Conservation (phyloP, 2,329 filamentous ascomycete genomes). For the Pseudodiploospora longispora region DNA sequence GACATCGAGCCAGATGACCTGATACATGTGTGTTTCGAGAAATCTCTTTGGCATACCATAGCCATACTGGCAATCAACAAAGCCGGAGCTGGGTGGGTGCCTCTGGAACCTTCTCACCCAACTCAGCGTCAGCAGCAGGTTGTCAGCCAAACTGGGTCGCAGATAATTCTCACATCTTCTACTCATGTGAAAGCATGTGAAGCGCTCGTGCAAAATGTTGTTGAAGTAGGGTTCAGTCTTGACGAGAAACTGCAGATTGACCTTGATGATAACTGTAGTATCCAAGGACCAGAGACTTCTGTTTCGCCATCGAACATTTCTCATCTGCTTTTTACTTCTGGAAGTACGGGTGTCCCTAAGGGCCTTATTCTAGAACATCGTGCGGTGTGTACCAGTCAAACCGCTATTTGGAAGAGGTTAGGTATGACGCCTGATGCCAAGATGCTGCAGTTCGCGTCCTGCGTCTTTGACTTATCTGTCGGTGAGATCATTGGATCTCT, state of each 20-base stretch:
- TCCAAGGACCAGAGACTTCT: background rate
- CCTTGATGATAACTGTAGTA: background rate
- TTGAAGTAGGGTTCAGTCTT: background rate
- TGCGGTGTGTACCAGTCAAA: no score
- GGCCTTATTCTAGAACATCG: background rate
- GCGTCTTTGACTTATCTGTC: no score
- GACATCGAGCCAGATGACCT: background rate
- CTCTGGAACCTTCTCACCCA: slow-evolving; percentile 2
- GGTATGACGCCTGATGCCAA: no score
- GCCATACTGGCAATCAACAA: background rate
- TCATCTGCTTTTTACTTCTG: background rate
- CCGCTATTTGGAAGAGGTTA: no score
- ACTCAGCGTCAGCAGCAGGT: background rate
- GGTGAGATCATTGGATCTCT: no score
- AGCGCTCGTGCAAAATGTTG: no score
- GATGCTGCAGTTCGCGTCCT: no score
- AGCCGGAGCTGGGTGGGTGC: slow-evolving; percentile 3
- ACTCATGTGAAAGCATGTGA: background rate
- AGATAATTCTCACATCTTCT: background rate
- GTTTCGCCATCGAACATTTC: background rate
- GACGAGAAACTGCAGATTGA: background rate
- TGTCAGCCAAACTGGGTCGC: background rate
- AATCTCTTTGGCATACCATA: background rate
- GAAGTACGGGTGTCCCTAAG: background rate
- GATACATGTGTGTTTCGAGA: background rate